Evolutionary conservation across 345 rosid genomes (phyloP).

Genomic region (Lagerstroemia speciosa): DNA sequence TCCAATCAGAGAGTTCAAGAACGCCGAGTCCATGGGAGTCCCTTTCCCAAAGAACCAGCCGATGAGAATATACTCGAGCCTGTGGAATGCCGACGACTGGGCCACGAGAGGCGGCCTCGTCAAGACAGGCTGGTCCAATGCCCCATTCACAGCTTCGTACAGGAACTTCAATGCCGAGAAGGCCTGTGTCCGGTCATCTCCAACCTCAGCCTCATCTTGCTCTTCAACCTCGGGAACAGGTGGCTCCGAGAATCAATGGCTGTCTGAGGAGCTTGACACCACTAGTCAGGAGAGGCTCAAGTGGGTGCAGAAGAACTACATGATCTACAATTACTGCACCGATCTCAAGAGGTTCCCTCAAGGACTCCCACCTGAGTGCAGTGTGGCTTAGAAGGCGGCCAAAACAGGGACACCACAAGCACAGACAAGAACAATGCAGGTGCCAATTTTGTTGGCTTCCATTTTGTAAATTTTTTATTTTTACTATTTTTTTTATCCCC

Average conservation of each 20-base stretch:
- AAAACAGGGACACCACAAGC: neutral
- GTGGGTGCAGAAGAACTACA: conserved; percentile 48
- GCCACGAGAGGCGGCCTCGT: conserved; percentile 55
- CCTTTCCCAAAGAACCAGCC: conserved; percentile 41
- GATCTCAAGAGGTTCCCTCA: conserved; percentile 44
- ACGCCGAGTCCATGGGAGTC: conserved; percentile 35
- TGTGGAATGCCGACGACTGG: conserved; percentile 61
- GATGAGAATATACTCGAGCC: conserved; percentile 53
- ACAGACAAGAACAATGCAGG: neutral
- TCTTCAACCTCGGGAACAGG: conserved; percentile 5
- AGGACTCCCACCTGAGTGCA: conserved; percentile 49
- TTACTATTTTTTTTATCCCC: neutral
- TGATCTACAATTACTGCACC: conserved; percentile 50
- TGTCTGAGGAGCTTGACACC: conserved; percentile 28
- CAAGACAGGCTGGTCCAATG: conserved; percentile 52
- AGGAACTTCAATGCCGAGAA: conserved; percentile 28
- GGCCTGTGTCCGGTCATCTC: conserved; percentile 42
- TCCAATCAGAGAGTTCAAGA: conserved; percentile 59
- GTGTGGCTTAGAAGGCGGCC: conserved; percentile 1
- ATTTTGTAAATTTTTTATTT: neutral
- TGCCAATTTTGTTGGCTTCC: neutral
- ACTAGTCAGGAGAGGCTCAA: conserved; percentile 26
- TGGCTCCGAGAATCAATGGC: conserved; percentile 18
- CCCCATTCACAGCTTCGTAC: conserved; percentile 54
- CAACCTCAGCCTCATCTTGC: conserved; percentile 24